These are phyloP conservation scores for Colletotrichum falcatum DNA, from an alignment of 2,329 filamentous ascomycete species.

Conservation along the genomic window DNA sequence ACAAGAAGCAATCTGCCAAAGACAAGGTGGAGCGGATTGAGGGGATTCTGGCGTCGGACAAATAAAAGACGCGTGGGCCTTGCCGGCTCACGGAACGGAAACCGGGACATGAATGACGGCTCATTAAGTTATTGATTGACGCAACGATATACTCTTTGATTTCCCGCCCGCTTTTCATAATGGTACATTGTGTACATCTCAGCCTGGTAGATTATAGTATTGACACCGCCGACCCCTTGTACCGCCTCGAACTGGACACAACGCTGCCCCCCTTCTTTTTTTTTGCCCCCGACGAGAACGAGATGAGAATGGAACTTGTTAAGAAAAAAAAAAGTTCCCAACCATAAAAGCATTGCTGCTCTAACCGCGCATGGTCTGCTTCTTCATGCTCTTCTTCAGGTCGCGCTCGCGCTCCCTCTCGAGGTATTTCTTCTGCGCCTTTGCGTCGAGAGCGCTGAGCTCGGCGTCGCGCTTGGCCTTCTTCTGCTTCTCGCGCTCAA, in stretches of 20 bases:
- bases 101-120: not conserved
- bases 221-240: slow-evolving; percentile 24
- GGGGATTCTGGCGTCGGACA: slow-evolving; percentile 57
- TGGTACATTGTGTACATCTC: slow-evolving; percentile 33
- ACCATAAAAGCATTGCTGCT: not conserved
- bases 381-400: slow-evolving; percentile 66
- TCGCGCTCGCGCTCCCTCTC: slow-evolving; percentile 85
- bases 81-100: not conserved
- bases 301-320: slow-evolving; percentile 11
- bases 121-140: slow-evolving; percentile 34
- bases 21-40: slow-evolving; percentile 80
- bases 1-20: slow-evolving; percentile 84
- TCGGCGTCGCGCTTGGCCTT: slow-evolving; percentile 92
- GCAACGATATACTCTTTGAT: slow-evolving; percentile 25
- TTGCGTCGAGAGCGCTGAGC: slow-evolving; percentile 80
- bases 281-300: not conserved
- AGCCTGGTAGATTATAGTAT: slow-evolving; percentile 25
- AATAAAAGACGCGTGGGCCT: not conserved
- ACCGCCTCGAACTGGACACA: not conserved
- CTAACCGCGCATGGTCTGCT: slow-evolving; percentile 65
- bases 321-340: not conserved
- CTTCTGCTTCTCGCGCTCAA: slow-evolving; percentile 79
- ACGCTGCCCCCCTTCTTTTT: not conserved
- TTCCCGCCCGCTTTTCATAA: slow-evolving; percentile 14
- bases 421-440: slow-evolving; percentile 87